Percentiles rank a stretch among this genome's conserved stretches.
phyloP scores from a whole-genome alignment of 306 rosid genomes.

The Cucurbita pepo region DNA sequence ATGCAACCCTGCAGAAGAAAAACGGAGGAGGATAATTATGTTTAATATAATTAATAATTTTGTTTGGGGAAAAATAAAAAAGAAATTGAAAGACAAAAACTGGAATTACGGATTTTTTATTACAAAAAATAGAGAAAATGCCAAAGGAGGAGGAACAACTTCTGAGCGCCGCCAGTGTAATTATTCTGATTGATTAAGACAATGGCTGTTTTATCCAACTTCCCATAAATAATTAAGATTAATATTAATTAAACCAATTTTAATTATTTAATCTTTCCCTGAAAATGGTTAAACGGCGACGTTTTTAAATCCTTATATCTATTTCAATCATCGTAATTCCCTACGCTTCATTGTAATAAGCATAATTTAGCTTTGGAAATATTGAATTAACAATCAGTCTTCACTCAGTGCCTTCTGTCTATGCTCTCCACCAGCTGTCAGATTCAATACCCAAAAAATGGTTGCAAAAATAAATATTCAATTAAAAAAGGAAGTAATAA shows the following conservation, averaged over 20 bases:
- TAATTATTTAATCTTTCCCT: no score
- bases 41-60: no score
- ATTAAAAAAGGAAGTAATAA: no score
- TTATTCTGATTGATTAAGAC: slow-evolving; percentile 35
- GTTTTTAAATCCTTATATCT: slow-evolving; percentile 7
- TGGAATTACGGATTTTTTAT: not conserved
- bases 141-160: slow-evolving; percentile 53
- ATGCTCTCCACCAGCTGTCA: not conserved
- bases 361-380: not conserved
- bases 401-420: not conserved
- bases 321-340: slow-evolving; percentile 19
- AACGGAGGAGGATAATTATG: no score
- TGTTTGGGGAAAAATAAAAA: no score
- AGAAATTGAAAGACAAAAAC: no score
- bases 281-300: no score
- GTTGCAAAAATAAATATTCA: no score
- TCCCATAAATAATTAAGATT: slow-evolving; percentile 8
- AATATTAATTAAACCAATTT: not conserved
- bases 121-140: slow-evolving; percentile 4
- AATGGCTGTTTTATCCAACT: slow-evolving; percentile 18
- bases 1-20: not conserved
- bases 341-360: not conserved
- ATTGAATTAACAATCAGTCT: not conserved
- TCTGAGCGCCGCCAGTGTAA: slow-evolving; percentile 89
- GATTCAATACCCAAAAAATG: not conserved